phyloP scores from a whole-genome alignment of 2,329 filamentous ascomycete genomes.

The Fusarium concolor region DNA sequence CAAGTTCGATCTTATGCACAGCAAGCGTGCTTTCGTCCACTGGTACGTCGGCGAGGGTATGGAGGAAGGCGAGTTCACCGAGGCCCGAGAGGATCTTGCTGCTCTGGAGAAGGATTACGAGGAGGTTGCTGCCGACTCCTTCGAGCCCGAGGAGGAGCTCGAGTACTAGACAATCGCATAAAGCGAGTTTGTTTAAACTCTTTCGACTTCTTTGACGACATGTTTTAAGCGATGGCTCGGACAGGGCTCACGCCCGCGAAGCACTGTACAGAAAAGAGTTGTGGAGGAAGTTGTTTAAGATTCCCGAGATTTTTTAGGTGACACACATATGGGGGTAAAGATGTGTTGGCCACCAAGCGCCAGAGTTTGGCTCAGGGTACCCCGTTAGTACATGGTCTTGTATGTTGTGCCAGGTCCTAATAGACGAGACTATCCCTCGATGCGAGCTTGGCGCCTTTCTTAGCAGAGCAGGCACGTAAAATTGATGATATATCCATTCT shows the following conservation, averaged over 20 bases:
- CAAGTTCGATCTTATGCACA: conserved; percentile 85
- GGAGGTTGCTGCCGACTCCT: conserved; percentile 82
- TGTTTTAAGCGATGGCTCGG: conserved; percentile 34
- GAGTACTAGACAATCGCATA: conserved; percentile 76
- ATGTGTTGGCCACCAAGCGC: conserved; percentile 39
- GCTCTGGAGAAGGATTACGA: conserved; percentile 89
- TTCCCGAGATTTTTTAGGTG: conserved; percentile 46
- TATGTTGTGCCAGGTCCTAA: conserved; percentile 44
- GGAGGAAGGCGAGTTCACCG: conserved; percentile 91
- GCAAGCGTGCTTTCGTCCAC: conserved; percentile 80
- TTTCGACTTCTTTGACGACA: conserved; percentile 39
- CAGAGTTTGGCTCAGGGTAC: conserved; percentile 43
- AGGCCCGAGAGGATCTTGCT: conserved; percentile 86
- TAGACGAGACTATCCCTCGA: conserved; percentile 48
- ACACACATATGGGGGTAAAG: conserved; percentile 39
- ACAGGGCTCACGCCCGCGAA: conserved; percentile 25
- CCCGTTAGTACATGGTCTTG: conserved; percentile 43
- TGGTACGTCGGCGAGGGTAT: conserved; percentile 91
- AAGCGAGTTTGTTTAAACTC: conserved; percentile 33
- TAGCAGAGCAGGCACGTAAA: conserved; percentile 48
- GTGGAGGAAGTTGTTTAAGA: conserved; percentile 46
- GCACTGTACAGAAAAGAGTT: conserved; percentile 40
- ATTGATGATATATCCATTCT: conserved; percentile 50
- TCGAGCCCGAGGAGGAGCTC: conserved; percentile 69
- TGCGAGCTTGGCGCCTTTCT: conserved; percentile 33